A percentile compares a stretch with the other conserved stretches of the same genome.
Conservation (phyloP, 1,284 basidiomycete species). For the Singerocomus rubriflavus region DNA sequence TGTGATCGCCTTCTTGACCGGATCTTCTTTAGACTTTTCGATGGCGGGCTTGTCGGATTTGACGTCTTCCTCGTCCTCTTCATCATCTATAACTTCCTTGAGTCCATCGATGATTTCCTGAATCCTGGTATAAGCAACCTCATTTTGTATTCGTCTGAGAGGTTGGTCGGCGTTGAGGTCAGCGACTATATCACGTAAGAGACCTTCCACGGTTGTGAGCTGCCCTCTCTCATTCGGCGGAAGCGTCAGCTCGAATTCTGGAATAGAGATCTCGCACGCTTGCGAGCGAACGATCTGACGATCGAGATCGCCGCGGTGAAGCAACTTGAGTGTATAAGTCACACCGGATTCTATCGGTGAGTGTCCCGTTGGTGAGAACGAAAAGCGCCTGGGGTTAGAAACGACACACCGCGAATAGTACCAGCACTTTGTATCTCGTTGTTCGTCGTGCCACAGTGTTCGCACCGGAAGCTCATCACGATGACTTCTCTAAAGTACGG, state of each 20-base stretch:
- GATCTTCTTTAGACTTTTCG: constrained; percentile 39
- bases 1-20: constrained; percentile 70
- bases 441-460: constrained; percentile 87
- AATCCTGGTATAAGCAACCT: constrained; percentile 76
- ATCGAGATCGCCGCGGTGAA: constrained; percentile 78
- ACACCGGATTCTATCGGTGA: constrained; percentile 55
- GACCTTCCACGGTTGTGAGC: constrained; percentile 93
- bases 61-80: constrained; percentile 42
- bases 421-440: constrained; percentile 96
- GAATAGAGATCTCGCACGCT: constrained; percentile 78
- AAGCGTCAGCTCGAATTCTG: constrained; percentile 90
- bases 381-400: not conserved
- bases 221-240: constrained; percentile 82
- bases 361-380: not conserved
- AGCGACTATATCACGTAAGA: constrained; percentile 80
- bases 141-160: constrained; percentile 80
- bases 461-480: constrained; percentile 94
- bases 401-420: constrained; percentile 72
- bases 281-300: constrained; percentile 93
- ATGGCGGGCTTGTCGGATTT: constrained; percentile 25
- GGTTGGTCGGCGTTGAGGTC: constrained; percentile 89
- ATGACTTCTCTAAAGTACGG: constrained; percentile 97
- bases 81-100: constrained; percentile 61
- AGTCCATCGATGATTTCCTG: constrained; percentile 72
- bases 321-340: constrained; percentile 80